Evolutionary conservation across 306 rosid genomes (phyloP).

Genomic region (Dryas alaskensis): DNA sequence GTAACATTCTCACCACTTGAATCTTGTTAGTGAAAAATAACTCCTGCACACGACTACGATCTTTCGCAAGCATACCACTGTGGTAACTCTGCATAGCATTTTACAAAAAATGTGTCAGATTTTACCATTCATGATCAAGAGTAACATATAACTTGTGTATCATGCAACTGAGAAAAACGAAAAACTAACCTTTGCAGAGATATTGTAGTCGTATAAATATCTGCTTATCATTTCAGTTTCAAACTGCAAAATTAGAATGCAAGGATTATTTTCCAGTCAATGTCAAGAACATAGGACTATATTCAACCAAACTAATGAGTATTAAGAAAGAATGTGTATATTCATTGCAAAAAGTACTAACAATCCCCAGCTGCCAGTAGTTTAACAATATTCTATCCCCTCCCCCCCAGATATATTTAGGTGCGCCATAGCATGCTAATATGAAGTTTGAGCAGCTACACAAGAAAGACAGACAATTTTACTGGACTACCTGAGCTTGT

Average conservation of each 20-base stretch:
- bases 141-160: slow-evolving; percentile 20
- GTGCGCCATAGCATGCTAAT: slow-evolving; percentile 10
- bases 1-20: slow-evolving; percentile 64
- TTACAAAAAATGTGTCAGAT: slow-evolving; percentile 32
- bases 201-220: slow-evolving; percentile 63
- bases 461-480: slow-evolving; percentile 4
- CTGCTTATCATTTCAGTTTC: slow-evolving; percentile 76
- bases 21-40: slow-evolving; percentile 80
- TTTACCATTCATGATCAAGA: slow-evolving; percentile 17
- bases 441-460: slow-evolving; percentile 13
- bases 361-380: slow-evolving; percentile 17
- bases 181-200: slow-evolving; percentile 76
- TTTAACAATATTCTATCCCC: slow-evolving; percentile 3
- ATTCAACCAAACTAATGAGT: slow-evolving; percentile 17
- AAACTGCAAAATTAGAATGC: slow-evolving; percentile 48
- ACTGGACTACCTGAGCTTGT: background rate
- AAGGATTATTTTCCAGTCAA: slow-evolving; percentile 16
- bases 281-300: background rate
- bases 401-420: slow-evolving; percentile 16
- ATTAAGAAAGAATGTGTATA: slow-evolving; percentile 10
- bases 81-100: slow-evolving; percentile 68
- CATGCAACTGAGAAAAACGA: slow-evolving; percentile 23
- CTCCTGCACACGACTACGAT: slow-evolving; percentile 76
- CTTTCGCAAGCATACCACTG: slow-evolving; percentile 75
- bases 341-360: slow-evolving; percentile 2